Evolutionary conservation across 768 basidiomycete species (phyloP).

Genomic region (Panaeolus papilionaceus): DNA sequence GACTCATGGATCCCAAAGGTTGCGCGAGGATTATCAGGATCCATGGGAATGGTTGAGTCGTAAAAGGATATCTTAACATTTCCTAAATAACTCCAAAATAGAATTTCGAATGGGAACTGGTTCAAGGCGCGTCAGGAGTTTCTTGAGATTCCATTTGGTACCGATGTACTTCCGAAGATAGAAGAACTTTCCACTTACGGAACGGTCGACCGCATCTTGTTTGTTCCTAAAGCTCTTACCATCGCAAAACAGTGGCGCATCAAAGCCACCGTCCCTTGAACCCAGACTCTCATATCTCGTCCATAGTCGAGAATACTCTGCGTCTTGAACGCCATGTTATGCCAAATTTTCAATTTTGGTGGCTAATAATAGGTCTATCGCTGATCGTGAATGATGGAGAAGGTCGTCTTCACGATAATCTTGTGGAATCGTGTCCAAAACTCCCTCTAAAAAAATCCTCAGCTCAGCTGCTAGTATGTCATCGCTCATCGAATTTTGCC

Average conservation of each 20-base stretch:
- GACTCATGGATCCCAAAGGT: not conserved
- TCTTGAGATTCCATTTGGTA: not conserved
- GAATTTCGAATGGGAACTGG: not conserved
- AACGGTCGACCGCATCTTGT: not conserved
- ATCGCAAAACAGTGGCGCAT: slow-evolving; percentile 6
- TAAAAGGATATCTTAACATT: not conserved
- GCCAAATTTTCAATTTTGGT: not conserved
- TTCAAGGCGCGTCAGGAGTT: not conserved
- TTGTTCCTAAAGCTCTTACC: not conserved
- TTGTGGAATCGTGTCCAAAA: slow-evolving; percentile 3
- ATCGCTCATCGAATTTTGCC: not conserved
- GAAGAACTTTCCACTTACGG: slow-evolving; percentile 2
- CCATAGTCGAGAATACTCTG: not conserved
- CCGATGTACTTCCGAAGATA: slow-evolving; percentile 13
- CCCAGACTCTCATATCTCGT: not conserved
- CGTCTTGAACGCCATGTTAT: not conserved
- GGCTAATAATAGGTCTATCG: not conserved
- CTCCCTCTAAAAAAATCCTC: not conserved
- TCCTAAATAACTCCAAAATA: not conserved
- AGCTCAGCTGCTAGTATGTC: not conserved
- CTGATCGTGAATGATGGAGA: not conserved
- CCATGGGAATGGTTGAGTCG: not conserved
- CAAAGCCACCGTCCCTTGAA: not conserved
- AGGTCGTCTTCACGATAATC: not conserved
- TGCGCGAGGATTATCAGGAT: not conserved